Evolutionary conservation across 495 filamentous ascomycete genomes (phyloP).

Genomic region (Penicillium cinerascens): DNA sequence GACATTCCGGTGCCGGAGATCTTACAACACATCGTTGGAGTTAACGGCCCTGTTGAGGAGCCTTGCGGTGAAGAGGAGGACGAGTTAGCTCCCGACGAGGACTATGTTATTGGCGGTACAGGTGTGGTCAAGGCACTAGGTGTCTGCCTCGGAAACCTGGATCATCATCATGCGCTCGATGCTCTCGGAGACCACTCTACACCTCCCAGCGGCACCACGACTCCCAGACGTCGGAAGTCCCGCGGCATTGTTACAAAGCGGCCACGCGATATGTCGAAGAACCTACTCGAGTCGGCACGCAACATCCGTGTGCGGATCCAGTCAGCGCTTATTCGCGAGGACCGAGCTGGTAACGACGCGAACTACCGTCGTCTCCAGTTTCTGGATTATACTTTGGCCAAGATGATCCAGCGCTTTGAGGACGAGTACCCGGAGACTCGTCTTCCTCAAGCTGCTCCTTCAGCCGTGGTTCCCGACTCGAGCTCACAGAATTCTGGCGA

Average conservation of each 20-base stretch:
- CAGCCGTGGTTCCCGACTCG: conserved; percentile 25
- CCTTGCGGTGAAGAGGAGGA: conserved; percentile 57
- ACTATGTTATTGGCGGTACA: conserved; percentile 94
- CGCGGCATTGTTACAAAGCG: conserved; percentile 50
- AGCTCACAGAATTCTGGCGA: conserved; percentile 42
- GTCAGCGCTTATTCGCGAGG: conserved; percentile 76
- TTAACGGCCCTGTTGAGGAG: conserved; percentile 30
- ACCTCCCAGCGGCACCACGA: conserved; percentile 50
- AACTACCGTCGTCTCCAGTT: conserved; percentile 87
- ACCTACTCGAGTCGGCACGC: conserved; percentile 75
- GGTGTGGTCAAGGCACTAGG: conserved; percentile 92
- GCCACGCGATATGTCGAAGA: conserved; percentile 91
- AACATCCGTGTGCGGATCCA: conserved; percentile 83
- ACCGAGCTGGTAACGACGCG: conserved; percentile 60
- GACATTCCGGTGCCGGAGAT: conserved; percentile 60
- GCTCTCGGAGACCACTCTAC: conserved; percentile 37
- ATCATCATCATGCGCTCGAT: conserved; percentile 29
- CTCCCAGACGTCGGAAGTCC: conserved; percentile 47
- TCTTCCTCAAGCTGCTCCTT: conserved; percentile 34
- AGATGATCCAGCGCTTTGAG: conserved; percentile 93
- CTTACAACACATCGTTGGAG: conserved; percentile 61
- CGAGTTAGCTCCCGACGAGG: conserved; percentile 77
- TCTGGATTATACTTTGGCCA: conserved; percentile 81
- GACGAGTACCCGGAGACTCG: conserved; percentile 92
- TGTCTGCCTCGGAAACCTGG: conserved; percentile 75